A percentile compares a stretch with the other conserved stretches of the same genome.
These are phyloP conservation scores for Erodium maritimum DNA, from an alignment of 345 rosid species.

Conservation along the genomic window DNA sequence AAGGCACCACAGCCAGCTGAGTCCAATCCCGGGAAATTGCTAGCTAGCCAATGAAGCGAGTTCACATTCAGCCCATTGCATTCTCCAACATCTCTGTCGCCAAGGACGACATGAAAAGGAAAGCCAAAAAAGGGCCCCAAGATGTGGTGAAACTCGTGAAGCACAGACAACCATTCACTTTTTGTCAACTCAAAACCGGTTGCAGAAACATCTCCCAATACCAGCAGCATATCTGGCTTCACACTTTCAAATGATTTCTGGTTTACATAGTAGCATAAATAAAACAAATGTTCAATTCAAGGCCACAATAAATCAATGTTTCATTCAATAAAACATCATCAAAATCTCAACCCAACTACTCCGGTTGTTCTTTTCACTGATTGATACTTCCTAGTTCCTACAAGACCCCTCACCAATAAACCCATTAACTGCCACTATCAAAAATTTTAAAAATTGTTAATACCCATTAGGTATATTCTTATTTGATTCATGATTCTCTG, in stretches of 20 bases:
- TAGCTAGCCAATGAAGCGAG: conserved; percentile 34
- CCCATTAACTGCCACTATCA: too few species aligned
- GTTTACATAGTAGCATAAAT: conserved; percentile 1
- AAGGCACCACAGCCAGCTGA: conserved; percentile 50
- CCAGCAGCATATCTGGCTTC: conserved; percentile 57
- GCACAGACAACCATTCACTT: conserved; percentile 34
- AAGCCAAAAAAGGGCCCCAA: conserved; percentile 36
- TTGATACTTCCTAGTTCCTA: neutral
- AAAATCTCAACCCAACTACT: neutral
- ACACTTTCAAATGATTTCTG: conserved; percentile 48
- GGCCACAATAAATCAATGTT: neutral
- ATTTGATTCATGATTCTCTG: too few species aligned
- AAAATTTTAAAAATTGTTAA: too few species aligned
- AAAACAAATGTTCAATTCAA: neutral
- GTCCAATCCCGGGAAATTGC: conserved; percentile 47
- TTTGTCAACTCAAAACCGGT: conserved; percentile 28
- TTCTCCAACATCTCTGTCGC: conserved; percentile 50
- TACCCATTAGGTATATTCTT: too few species aligned
- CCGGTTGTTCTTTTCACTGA: too few species aligned
- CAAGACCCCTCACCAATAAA: neutral
- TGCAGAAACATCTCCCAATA: conserved; percentile 52
- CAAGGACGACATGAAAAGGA: conserved; percentile 48
- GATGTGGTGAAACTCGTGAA: conserved; percentile 30
- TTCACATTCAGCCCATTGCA: conserved; percentile 29
- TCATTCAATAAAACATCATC: neutral